Evolutionary conservation across 495 filamentous ascomycete genomes (phyloP), one percentile per base, ranked within the genome.

Genomic region (Tetracladium setigerum): DNA sequence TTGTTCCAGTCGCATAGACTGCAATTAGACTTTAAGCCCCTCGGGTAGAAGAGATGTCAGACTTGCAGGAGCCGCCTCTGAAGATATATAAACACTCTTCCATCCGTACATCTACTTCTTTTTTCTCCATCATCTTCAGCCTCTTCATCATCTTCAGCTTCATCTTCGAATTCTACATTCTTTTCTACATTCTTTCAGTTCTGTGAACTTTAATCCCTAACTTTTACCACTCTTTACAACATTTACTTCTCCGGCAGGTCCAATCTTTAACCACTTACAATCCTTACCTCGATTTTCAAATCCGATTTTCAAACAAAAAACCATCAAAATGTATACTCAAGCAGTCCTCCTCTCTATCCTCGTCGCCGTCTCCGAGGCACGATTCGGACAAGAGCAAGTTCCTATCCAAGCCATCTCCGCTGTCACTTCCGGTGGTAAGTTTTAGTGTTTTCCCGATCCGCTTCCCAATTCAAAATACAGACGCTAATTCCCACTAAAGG

Each of bases 341-440:
- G 35, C 51, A 18, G 16, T 58, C 42, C 51, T 58, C 40, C 14
- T 58, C 45, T 36, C 51, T 2, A 36, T 43, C 31, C 50, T 58
- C 16, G 50, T 43, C 19, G 46, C 51, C 15, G 11, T 49, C 19
- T 34, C 50, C 32, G 50, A 58, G 30, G 55, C 55, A 36, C 50
- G 54, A 44, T 59, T 59, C 27, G 56, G 49, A 10, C 56, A 59
- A 46, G 56, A 59, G 30, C 56, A 59, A 49, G 33, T 48, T 38
- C 53, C 49, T 15, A 55, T 52, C 35, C n/a, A 33, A 18, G 55
- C 55, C 7, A 58, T 58, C 41, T 14, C 43, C 33, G 46, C 8
- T 31, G 18, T 32, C 11, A 42, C 33, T 27, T 27, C 22, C 22
- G 22, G 22, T 27, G 22, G 22, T 27, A 27, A 27, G 22, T 27